Evolutionary conservation across 176 grass and related monocot genomes (phyloP).

Genomic region (Sorghum bicolor): DNA sequence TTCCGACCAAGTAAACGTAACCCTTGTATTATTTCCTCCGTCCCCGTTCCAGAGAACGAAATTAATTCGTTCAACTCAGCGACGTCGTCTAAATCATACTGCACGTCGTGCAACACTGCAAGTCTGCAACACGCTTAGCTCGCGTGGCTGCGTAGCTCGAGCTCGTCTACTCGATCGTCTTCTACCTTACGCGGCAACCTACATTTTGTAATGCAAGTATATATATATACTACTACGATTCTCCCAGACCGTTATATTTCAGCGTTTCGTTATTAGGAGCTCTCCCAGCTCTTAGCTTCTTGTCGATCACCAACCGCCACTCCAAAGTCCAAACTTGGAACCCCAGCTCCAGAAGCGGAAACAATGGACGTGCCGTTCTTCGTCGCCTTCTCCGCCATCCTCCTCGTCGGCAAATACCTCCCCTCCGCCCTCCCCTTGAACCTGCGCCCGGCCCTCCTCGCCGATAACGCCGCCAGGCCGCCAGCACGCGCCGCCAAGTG

Average conservation of each 20-base stretch:
- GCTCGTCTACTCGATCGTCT: not conserved
- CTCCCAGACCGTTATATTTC: not conserved
- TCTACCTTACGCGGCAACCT: not conserved
- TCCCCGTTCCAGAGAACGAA: not conserved
- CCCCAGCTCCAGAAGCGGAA: not conserved
- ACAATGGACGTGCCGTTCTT: slow-evolving; percentile 28
- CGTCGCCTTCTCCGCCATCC: slow-evolving; percentile 6
- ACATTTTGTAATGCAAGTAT: not conserved
- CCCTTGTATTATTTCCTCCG: not conserved
- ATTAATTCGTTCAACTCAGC: too few species aligned
- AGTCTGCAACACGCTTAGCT: not conserved
- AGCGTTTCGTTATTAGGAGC: not conserved
- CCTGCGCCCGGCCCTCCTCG: not conserved
- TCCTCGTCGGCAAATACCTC: slow-evolving; percentile 3
- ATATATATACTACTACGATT: too few species aligned
- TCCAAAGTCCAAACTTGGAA: too few species aligned
- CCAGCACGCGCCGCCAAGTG: not conserved
- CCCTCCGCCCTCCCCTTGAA: not conserved
- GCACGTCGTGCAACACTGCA: not conserved
- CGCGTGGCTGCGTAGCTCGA: not conserved
- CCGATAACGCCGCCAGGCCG: not conserved
- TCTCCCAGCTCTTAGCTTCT: too few species aligned
- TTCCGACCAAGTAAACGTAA: not conserved
- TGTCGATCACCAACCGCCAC: too few species aligned
- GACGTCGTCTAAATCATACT: not conserved